These are phyloP conservation scores for Cicer bijugum DNA, from an alignment of 306 rosid genomes.

Conservation along the genomic window DNA sequence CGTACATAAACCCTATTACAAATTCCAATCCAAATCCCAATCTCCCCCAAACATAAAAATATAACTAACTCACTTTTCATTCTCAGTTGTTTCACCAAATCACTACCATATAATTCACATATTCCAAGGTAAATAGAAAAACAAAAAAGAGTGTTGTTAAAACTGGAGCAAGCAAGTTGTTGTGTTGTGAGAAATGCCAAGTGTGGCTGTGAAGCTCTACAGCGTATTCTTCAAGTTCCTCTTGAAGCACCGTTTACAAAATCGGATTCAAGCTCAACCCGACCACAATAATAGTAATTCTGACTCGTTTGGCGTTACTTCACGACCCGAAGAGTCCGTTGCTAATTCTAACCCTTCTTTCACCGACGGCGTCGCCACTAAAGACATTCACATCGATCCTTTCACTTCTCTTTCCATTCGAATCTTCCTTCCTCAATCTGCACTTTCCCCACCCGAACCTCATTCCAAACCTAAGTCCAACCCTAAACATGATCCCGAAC, in stretches of 20 bases:
- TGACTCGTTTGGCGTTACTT: slow-evolving; percentile 72
- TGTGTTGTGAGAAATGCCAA: slow-evolving; percentile 62
- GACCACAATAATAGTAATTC: slow-evolving; percentile 45
- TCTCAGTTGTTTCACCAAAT: no score
- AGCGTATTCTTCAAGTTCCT: slow-evolving; percentile 99
- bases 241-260: slow-evolving; percentile 97
- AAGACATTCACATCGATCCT: slow-evolving; percentile 91
- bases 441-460: slow-evolving; percentile 72
- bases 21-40: no score
- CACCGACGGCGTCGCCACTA: slow-evolving; percentile 86
- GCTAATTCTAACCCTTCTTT: slow-evolving; percentile 77
- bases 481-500: slow-evolving; percentile 46
- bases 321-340: slow-evolving; percentile 86
- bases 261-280: slow-evolving; percentile 73
- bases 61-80: no score
- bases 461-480: slow-evolving; percentile 48
- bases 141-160: no score
- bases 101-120: no score
- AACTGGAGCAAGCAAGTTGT: no score
- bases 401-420: slow-evolving; percentile 76
- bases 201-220: slow-evolving; percentile 95
- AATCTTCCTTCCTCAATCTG: slow-evolving; percentile 93
- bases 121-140: no score
- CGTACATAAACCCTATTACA: no score
- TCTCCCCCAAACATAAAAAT: no score